These are phyloP conservation scores for Lactarius hengduanensis DNA, from an alignment of 768 basidiomycete genomes.

Conservation along the genomic window DNA sequence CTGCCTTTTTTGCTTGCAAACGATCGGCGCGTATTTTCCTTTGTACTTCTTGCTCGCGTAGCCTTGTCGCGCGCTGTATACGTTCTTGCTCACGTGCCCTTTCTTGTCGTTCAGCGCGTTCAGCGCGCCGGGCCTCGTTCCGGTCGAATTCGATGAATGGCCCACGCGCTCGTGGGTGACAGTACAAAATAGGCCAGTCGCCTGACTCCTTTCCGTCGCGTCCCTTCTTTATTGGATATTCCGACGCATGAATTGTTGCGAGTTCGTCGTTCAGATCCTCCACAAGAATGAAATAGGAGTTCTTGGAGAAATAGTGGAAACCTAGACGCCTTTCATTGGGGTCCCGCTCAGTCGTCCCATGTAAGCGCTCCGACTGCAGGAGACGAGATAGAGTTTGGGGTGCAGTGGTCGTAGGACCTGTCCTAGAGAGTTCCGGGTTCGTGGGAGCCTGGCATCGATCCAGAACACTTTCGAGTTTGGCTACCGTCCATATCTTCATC, in stretches of 20 bases:
- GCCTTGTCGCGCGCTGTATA: conserved; percentile 32
- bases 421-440: conserved; percentile 32
- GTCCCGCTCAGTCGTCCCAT: conserved; percentile 89
- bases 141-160: conserved; percentile 78
- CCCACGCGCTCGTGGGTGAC: conserved; percentile 68
- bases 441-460: conserved; percentile 56
- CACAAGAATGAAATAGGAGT: conserved; percentile 80
- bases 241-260: conserved; percentile 80
- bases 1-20: conserved; percentile 40
- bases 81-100: conserved; percentile 47
- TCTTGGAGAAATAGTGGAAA: conserved; percentile 79
- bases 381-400: conserved; percentile 56
- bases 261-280: conserved; percentile 85
- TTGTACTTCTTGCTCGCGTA: conserved; percentile 35
- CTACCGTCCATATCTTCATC: conserved; percentile 85
- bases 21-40: conserved; percentile 22
- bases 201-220: conserved; percentile 53
- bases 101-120: conserved; percentile 36
- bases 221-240: conserved; percentile 62
- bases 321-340: conserved; percentile 84
- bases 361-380: conserved; percentile 76
- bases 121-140: conserved; percentile 56
- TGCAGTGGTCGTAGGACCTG: conserved; percentile 33
- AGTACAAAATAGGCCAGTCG: conserved; percentile 83
- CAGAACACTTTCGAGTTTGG: conserved; percentile 70